Base-by-base conservation (phyloP, 176 grass and related monocot species). In the Alloteropsis semialata region DNA sequence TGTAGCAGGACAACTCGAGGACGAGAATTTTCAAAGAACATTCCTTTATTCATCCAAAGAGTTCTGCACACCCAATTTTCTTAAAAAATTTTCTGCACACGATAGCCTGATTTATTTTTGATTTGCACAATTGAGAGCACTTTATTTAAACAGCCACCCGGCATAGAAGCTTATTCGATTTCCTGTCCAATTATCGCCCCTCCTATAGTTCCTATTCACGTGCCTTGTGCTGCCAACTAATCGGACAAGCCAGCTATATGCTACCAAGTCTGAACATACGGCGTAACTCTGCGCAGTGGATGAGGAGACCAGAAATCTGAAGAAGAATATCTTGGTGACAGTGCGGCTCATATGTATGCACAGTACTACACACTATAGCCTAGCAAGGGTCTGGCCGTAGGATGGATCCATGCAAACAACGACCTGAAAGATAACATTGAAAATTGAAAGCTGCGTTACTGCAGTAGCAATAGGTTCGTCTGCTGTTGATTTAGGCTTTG, bases 361-460 rank as follows among this genome's bases (percentile, higher is more conserved):
- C 15, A 19, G n/a, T n/a, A n/a, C 4, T 21, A 58, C 42, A 24
- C 10, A 28, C 79, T 85, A 93, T 56, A 97, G 87, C 82, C 89
- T 97, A 72, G 91, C 84, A 58, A 66, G 41, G 48, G 85, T 85
- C 83, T 85, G 69, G 57, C 45, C 76, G 67, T 93, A 93, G 69
- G 53, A 43, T n/a, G 88, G 91, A 91, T 97, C 94, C 3, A 97
- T 63, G 82, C 91, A 93, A 81, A 93, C 91, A 30, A 93, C 88
- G 24, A 97, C 88, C 94, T 97, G 88, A 85, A 78, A 69, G 10
- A 19, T 53, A 59, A 75, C 14, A 75, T 18, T 53, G 69, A 62
- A 18, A 66, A 72, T 49, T 59, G 57, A 8, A 45, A 83, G 28
- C 33, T 56, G 11, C 11, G 65, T 77, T 28, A 70, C 34, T 30